Evolutionary conservation across 306 rosid genomes (phyloP).

Genomic region (Begonia masoniana): DNA sequence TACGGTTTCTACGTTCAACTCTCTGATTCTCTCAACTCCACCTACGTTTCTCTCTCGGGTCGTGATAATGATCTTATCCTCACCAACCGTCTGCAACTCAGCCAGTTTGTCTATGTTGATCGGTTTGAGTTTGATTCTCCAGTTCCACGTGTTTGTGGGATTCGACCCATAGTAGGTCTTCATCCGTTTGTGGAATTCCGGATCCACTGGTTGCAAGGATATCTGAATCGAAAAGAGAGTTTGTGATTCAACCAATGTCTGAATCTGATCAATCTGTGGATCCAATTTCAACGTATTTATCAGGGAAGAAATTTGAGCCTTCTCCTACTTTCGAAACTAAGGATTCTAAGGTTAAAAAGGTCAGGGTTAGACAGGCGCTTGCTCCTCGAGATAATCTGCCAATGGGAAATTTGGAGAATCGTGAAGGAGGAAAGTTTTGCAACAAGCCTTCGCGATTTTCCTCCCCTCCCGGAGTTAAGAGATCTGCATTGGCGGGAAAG

Average conservation of each 20-base stretch:
- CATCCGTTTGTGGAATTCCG: slow-evolving; percentile 65
- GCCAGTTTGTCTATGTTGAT: slow-evolving; percentile 75
- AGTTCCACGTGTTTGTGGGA: slow-evolving; percentile 42
- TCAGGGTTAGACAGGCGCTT: slow-evolving; percentile 41
- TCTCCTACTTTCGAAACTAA: slow-evolving; percentile 6
- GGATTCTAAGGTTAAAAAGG: slow-evolving; percentile 21
- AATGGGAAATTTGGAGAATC: slow-evolving; percentile 14
- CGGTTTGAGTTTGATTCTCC: slow-evolving; percentile 74
- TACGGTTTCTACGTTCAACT: slow-evolving; percentile 87
- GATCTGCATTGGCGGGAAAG: slow-evolving; percentile 44
- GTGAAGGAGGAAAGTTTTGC: slow-evolving; percentile 12
- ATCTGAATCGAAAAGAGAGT: slow-evolving; percentile 39
- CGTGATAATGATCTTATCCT: slow-evolving; percentile 73
- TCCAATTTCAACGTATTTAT: slow-evolving; percentile 44
- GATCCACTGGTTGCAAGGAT: slow-evolving; percentile 60
- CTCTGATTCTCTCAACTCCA: slow-evolving; percentile 87
- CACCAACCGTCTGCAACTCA: slow-evolving; percentile 75
- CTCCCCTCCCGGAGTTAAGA: slow-evolving; percentile 66
- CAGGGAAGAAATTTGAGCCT: slow-evolving; percentile 24
- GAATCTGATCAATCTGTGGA: slow-evolving; percentile 49
- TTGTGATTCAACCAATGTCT: slow-evolving; percentile 61
- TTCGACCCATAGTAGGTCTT: slow-evolving; percentile 78
- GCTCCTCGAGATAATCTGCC: slow-evolving; percentile 51
- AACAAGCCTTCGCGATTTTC: slow-evolving; percentile 57
- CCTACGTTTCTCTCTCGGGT: slow-evolving; percentile 76